phyloP scores from a whole-genome alignment of 176 grass and related monocot species.

The Carex pumila region DNA sequence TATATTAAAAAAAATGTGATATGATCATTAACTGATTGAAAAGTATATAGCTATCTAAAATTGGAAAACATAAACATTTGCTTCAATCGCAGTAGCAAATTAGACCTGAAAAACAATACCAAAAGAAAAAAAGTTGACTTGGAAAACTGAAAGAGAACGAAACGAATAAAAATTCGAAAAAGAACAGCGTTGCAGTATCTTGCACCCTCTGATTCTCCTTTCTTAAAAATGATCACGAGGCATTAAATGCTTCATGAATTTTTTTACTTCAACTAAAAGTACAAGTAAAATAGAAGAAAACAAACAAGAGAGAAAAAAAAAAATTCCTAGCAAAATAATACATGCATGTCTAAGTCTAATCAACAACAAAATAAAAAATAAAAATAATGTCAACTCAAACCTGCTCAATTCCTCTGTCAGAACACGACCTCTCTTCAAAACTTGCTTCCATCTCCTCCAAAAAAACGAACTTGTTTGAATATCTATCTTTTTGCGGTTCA shows the following conservation, averaged over 20 bases:
- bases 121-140: neutral
- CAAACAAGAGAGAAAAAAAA: neutral
- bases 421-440: conserved; percentile 47
- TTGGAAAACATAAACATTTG: neutral
- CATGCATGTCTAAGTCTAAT: neutral
- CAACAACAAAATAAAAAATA: neutral
- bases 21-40: neutral
- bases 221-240: neutral
- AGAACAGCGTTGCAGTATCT: neutral
- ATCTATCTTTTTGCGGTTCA: conserved; percentile 25
- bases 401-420: conserved; percentile 56
- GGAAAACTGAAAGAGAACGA: neutral
- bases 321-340: neutral
- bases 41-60: neutral
- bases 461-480: conserved; percentile 9
- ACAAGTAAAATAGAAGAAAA: neutral
- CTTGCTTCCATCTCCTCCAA: conserved; percentile 49
- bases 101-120: neutral
- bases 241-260: neutral
- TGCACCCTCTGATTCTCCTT: neutral
- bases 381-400: conserved; percentile 17
- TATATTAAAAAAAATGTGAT: neutral
- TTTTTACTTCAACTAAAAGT: neutral
- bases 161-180: neutral
- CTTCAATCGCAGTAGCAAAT: neutral